These are phyloP conservation scores for Entomortierella beljakovae DNA, from an alignment of 192 early-diverging fungal genomes.

Conservation along the genomic window DNA sequence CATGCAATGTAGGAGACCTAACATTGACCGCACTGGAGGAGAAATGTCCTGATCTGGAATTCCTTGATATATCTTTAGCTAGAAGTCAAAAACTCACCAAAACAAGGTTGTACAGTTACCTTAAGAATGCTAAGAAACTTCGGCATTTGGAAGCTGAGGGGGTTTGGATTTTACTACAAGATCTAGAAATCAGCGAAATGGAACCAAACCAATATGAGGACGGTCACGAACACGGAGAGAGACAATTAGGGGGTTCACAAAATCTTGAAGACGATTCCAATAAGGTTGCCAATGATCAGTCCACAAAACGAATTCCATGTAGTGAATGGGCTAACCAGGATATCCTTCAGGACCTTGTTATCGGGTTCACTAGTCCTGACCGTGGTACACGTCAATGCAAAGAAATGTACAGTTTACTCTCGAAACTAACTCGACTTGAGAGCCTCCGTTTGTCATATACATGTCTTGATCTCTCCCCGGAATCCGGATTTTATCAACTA, in stretches of 20 bases:
- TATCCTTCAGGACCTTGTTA: conserved; percentile 13
- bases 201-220: neutral
- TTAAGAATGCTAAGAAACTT: conserved; percentile 1
- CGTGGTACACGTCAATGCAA: neutral
- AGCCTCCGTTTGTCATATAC: conserved; percentile 31
- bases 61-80: conserved; percentile 36
- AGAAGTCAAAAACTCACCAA: conserved; percentile 2
- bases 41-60: conserved; percentile 9
- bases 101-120: conserved; percentile 8
- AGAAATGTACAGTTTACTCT: conserved; percentile 19
- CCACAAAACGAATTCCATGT: neutral
- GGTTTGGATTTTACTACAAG: conserved; percentile 23
- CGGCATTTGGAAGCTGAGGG: conserved; percentile 25
- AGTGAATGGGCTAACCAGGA: conserved; percentile 4
- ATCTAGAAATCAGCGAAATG: neutral
- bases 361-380: conserved; percentile 30
- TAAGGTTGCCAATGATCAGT: neutral
- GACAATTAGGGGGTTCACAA: neutral
- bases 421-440: conserved; percentile 18
- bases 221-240: neutral
- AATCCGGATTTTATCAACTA: conserved; percentile 6
- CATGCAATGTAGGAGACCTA: conserved; percentile 23
- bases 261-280: neutral
- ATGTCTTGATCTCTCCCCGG: conserved; percentile 9
- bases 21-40: conserved; percentile 9